Evolutionary conservation across 768 basidiomycete species (phyloP), one percentile per base, ranked within the genome.

Genomic region (Boletus reticuloceps): DNA sequence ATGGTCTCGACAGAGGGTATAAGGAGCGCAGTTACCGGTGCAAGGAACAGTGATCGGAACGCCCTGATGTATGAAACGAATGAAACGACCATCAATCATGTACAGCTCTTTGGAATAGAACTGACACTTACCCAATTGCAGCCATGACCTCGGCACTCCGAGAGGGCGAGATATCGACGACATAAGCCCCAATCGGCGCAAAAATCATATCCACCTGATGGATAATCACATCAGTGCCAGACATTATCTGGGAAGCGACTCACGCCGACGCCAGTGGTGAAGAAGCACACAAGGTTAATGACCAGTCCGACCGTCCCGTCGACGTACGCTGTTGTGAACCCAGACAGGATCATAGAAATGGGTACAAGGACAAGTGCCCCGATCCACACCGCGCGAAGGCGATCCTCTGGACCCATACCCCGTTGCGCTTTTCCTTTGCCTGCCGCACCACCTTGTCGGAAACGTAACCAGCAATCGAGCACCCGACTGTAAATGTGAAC

Each of bases 361-460:
- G 87, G 89, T 4, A 79, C 72, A 29, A 87, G 69, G 17, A 81
- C 34, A 0, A 76, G 68, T 5, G 75, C 76, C 9, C 82, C 80
- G 6, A 75, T 58, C 34, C 82, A 64, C 3, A 79, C 72, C 2
- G 77, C 84, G 1, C 83, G 77, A 25, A 89, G 75, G 6, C 87
- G 80, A 59, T 87, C 88, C 66, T 90, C 86, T 0, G 86, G 46
- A 81, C 78, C 84, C 83, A 87, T 3, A 72, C 60, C 1, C 85
- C 85, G 0, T 75, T 76, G 20, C 85, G 79, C 6, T 70, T 64
- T 47, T 74, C 69, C 16, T 77, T 77, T 70, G 80, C 83, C 40
- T 62, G 64, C 16, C 77, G 70, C 25, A 90, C 72, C 0, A 78
- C 69, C 27, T 59, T 56, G 64, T 89, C 88, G 0, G 88, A 88